Percentiles rank a stretch among this genome's conserved stretches.
phyloP scores from a whole-genome alignment of 768 basidiomycete species.

The Lentinula boryana region DNA sequence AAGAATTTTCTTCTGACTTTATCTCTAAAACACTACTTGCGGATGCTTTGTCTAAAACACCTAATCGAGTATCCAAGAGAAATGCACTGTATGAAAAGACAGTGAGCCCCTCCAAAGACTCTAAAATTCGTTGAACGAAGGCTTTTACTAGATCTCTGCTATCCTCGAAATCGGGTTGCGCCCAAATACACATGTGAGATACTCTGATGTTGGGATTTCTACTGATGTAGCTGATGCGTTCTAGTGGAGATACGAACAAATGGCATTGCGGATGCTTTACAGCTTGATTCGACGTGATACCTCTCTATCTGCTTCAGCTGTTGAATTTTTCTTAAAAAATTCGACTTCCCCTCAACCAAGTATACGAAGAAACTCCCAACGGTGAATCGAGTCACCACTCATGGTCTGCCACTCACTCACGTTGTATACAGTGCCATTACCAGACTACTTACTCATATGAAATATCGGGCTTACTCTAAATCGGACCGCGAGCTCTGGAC shows the following conservation, averaged over 20 bases:
- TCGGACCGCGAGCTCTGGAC: slow-evolving; percentile 66
- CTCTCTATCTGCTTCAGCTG: slow-evolving; percentile 43
- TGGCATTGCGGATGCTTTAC: slow-evolving; percentile 55
- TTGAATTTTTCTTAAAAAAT: slow-evolving; percentile 60
- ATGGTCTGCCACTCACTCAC: background rate
- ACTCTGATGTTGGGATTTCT: background rate
- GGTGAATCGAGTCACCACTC: slow-evolving; percentile 29
- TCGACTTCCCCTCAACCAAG: slow-evolving; percentile 66
- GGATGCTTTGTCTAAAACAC: slow-evolving; percentile 36
- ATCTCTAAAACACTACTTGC: slow-evolving; percentile 37
- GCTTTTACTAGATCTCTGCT: slow-evolving; percentile 40
- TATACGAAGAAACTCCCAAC: slow-evolving; percentile 59
- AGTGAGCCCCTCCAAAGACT: slow-evolving; percentile 26
- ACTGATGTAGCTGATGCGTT: background rate
- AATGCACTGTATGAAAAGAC: slow-evolving; percentile 41
- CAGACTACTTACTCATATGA: slow-evolving; percentile 62
- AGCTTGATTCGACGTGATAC: slow-evolving; percentile 61
- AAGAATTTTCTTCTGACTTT: slow-evolving; percentile 41
- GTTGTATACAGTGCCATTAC: slow-evolving; percentile 48
- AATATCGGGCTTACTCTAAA: slow-evolving; percentile 68
- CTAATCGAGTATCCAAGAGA: slow-evolving; percentile 36
- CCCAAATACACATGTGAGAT: slow-evolving; percentile 65
- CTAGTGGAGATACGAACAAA: slow-evolving; percentile 81
- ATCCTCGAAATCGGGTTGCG: slow-evolving; percentile 56
- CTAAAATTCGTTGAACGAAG: background rate